A percentile compares a stretch with the other conserved stretches of the same genome.
Conservation (phyloP, 306 rosid species). For the Malus orientalis region DNA sequence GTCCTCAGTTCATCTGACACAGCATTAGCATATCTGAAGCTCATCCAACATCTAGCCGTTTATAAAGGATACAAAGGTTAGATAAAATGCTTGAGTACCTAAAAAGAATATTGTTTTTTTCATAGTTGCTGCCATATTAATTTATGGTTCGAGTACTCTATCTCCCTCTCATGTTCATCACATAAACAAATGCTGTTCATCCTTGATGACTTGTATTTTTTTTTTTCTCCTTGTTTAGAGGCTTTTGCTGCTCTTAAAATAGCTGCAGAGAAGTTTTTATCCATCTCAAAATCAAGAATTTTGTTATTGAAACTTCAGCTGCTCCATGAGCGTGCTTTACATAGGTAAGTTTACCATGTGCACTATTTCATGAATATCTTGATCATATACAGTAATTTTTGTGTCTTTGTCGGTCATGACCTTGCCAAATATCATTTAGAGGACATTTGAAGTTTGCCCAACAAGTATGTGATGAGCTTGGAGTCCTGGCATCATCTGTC, state of each 20-base stretch:
- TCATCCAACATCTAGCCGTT: conserved; percentile 86
- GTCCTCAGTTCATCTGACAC: conserved; percentile 76
- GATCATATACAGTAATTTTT: not conserved
- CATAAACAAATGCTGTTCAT: not conserved
- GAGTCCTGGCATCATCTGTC: conserved; percentile 84
- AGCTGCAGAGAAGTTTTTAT: conserved; percentile 81
- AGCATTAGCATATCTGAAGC: conserved; percentile 82
- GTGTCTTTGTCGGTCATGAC: not conserved
- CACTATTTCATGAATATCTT: conserved; percentile 10
- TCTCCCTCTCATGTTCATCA: not conserved
- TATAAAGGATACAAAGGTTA: conserved; percentile 86
- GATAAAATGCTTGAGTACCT: conserved; percentile 25
- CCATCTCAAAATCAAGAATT: conserved; percentile 77
- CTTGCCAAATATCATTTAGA: conserved; percentile 31
- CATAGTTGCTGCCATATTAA: not conserved
- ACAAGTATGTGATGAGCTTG: conserved; percentile 84
- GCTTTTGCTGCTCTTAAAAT: conserved; percentile 79
- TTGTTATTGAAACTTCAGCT: conserved; percentile 74
- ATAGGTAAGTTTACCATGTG: conserved; percentile 41
- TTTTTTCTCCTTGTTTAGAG: conserved; percentile 41
- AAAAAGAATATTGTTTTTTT: not conserved
- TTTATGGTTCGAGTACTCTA: not conserved
- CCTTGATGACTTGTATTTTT: conserved; percentile 7
- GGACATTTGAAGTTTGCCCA: conserved; percentile 88
- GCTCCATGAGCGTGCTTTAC: conserved; percentile 83